Base-by-base conservation (phyloP, 306 rosid species). In the Cercis canadensis region DNA sequence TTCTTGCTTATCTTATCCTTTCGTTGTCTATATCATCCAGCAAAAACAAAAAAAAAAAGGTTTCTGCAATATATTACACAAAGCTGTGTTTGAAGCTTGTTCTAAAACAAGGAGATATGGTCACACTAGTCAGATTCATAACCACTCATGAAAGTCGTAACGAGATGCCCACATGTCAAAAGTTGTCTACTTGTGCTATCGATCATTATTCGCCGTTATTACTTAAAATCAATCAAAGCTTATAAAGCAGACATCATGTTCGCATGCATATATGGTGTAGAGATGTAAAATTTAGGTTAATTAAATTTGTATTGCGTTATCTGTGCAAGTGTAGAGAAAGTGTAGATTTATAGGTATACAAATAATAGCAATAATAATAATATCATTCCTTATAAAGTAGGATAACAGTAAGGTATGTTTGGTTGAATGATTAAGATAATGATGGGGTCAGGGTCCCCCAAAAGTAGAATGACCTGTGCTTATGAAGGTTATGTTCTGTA, bases 111-210 rank as follows among this genome's bases (percentile, higher is more conserved):
- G 17, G 33, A 53, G 40, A 67, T 70, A 78, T 57, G 63, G 75
- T 66, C 24, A 82, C 66, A 72, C 57, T 77, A 41, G 65, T 77
- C 60, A 71, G 72, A 77, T 75, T 85, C 83, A 83, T 58, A 78
- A 80, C 71, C 82, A 81, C 75, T 83, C 85, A 75, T 81, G 74
- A 85, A 73, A 80, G 82, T 74, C 51, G 76, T 65, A 69, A 59
- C 34, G 19, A 43, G 10, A 11, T 31, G 29, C 61, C 67, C 5
- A 64, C 78, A 21, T 78, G 77, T 66, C 59, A 57, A 81, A 78
- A 75, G 87, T 75, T 74, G 55, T 37, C 19, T 59, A 57, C 60
- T 78, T 24, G 85, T 83, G 81, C 72, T 54, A 59, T 65, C 1
- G 33, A 71, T 87, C 81, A 80, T 75, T 66, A 69, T 79, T 69